Evolutionary conservation across 2,329 filamentous ascomycete genomes (phyloP).

Genomic region (Clathrospora elynae): DNA sequence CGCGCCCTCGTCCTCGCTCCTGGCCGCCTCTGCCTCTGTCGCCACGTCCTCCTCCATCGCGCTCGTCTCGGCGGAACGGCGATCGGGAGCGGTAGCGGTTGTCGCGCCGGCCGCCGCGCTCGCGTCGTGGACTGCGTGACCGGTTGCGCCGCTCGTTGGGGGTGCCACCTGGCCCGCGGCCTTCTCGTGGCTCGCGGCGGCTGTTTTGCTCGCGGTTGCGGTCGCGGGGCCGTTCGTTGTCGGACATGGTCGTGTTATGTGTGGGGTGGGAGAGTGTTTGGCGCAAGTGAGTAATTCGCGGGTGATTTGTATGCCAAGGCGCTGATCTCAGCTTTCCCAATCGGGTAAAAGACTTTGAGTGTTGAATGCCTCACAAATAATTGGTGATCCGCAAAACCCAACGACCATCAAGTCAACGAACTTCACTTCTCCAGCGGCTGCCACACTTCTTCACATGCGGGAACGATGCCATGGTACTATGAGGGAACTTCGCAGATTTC

Average conservation of each 20-base stretch:
- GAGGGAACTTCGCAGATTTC: too few relatives aligned
- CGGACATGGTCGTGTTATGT: slow-evolving; percentile 24
- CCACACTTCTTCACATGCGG: too few relatives aligned
- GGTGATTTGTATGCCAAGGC: slow-evolving; percentile 15
- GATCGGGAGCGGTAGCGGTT: slow-evolving; percentile 39
- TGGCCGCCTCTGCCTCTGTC: slow-evolving; percentile 15
- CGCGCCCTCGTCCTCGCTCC: slow-evolving; percentile 18
- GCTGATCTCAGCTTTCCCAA: slow-evolving; percentile 1
- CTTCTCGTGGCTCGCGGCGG: slow-evolving; percentile 27
- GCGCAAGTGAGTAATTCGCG: slow-evolving; percentile 6
- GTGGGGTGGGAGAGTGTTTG: slow-evolving; percentile 1
- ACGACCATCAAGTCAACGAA: not conserved
- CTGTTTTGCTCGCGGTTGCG: slow-evolving; percentile 28
- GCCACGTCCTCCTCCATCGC: slow-evolving; percentile 23
- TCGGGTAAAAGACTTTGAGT: not conserved
- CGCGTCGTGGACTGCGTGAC: slow-evolving; percentile 42
- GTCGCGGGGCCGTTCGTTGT: slow-evolving; percentile 34
- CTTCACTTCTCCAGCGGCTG: too few relatives aligned
- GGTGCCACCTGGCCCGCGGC: slow-evolving; percentile 29
- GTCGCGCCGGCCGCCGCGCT: slow-evolving; percentile 33
- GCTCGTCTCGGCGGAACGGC: slow-evolving; percentile 29
- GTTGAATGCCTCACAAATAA: not conserved
- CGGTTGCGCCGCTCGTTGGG: slow-evolving; percentile 38
- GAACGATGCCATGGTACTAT: too few relatives aligned
- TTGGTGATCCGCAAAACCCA: too few relatives aligned